A percentile compares a stretch with the other conserved stretches of the same genome.
phyloP scores from a whole-genome alignment of 78 protist species.

The Dictyostelium capitatum region DNA sequence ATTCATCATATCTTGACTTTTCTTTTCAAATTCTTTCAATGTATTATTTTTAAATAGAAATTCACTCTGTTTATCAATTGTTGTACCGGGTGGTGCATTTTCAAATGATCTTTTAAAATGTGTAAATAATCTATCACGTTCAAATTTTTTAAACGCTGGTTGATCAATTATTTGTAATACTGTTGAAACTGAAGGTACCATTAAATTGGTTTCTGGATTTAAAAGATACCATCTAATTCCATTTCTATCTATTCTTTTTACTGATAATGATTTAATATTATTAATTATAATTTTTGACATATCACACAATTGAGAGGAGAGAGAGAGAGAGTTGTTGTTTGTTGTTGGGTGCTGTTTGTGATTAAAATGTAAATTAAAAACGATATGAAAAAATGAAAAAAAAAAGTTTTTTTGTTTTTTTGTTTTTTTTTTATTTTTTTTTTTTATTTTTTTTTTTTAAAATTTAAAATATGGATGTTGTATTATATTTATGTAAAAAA shows the following conservation, averaged over 20 bases:
- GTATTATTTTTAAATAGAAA: background rate
- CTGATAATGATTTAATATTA: background rate
- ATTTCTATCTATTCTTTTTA: background rate
- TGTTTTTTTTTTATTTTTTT: too few species aligned
- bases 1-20: background rate
- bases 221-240: conserved; percentile 39
- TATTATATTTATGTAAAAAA: too few species aligned
- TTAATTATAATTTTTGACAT: too few species aligned
- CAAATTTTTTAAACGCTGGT: background rate
- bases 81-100: background rate
- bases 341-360: too few species aligned
- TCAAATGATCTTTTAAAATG: background rate
- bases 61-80: background rate
- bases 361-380: too few species aligned
- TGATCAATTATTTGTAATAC: conserved; percentile 31
- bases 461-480: too few species aligned
- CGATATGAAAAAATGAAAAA: too few species aligned
- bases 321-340: too few species aligned
- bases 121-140: background rate
- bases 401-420: too few species aligned
- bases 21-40: background rate
- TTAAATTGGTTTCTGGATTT: background rate
- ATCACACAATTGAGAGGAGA: too few species aligned
- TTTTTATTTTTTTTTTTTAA: too few species aligned
- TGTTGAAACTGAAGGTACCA: conserved; percentile 50